phyloP scores from a whole-genome alignment of 148 eudicot species.

The Vaccinium darrowii region DNA sequence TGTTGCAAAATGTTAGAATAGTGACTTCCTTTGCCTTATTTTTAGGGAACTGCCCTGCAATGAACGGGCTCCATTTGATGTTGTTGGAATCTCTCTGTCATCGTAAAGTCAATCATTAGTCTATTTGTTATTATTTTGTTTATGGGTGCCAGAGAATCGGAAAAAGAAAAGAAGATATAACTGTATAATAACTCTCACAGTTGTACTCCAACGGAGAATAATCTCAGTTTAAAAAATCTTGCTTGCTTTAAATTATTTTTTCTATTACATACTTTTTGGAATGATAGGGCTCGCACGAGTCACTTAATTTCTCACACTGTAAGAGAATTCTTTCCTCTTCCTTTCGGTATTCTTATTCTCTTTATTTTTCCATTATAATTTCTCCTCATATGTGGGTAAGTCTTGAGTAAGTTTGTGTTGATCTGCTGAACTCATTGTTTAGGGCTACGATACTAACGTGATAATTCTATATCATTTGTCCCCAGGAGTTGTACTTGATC shows the following conservation, averaged over 20 bases:
- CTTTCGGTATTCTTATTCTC: background rate
- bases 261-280: background rate
- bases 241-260: background rate
- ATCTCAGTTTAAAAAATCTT: background rate
- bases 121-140: background rate
- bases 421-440: constrained; percentile 6
- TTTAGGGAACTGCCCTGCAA: background rate
- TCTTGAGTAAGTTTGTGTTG: background rate
- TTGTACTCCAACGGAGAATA: background rate
- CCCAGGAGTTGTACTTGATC: constrained; percentile 56
- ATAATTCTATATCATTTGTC: constrained; percentile 14
- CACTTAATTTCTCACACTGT: background rate
- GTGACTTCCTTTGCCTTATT: background rate
- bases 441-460: background rate
- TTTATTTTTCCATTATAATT: background rate
- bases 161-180: background rate
- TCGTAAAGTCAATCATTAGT: background rate
- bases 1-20: background rate
- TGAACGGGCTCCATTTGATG: background rate
- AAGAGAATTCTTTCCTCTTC: background rate
- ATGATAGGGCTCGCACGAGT: background rate
- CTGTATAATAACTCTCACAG: background rate
- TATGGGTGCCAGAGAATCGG: background rate
- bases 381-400: background rate
- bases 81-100: constrained; percentile 21